These are phyloP conservation scores for Pestalotiopsis sp. DNA, from an alignment of 2,329 filamentous ascomycete species.

Conservation along the genomic window DNA sequence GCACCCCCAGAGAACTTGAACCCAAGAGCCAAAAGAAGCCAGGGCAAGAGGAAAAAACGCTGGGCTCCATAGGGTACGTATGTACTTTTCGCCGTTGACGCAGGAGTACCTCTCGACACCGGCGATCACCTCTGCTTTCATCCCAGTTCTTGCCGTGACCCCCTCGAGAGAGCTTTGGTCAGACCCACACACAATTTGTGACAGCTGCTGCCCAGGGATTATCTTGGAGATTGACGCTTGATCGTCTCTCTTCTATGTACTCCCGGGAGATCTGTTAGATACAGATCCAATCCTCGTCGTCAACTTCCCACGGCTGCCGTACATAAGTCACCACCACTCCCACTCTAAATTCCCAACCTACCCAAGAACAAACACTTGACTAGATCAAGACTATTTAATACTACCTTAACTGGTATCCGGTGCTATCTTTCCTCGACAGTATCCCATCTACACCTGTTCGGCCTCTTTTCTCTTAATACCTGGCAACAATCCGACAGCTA, in stretches of 20 bases:
- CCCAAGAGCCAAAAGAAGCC: slow-evolving; percentile 35
- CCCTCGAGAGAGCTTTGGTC: slow-evolving; percentile 24
- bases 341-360: slow-evolving; percentile 23
- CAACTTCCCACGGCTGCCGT: slow-evolving; percentile 38
- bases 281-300: slow-evolving; percentile 44
- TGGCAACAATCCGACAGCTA: slow-evolving; percentile 17
- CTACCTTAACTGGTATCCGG: slow-evolving; percentile 9
- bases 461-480: background rate
- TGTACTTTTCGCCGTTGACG: slow-evolving; percentile 26
- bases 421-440: slow-evolving; percentile 14
- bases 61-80: slow-evolving; percentile 37
- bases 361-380: slow-evolving; percentile 18
- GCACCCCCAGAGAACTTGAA: slow-evolving; percentile 39
- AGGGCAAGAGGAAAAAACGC: background rate
- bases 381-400: slow-evolving; percentile 14
- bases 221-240: slow-evolving; percentile 52
- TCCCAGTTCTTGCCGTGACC: slow-evolving; percentile 42
- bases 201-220: slow-evolving; percentile 55
- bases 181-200: slow-evolving; percentile 59
- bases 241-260: slow-evolving; percentile 48
- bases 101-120: slow-evolving; percentile 37
- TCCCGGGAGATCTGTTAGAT: slow-evolving; percentile 53
- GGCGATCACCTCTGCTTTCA: slow-evolving; percentile 39
- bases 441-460: background rate
- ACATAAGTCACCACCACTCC: slow-evolving; percentile 48